Percentiles rank a stretch among this genome's conserved stretches.
Evolutionary conservation across 1,284 basidiomycete genomes (phyloP).

Genomic region (Ustilago loliicola): DNA sequence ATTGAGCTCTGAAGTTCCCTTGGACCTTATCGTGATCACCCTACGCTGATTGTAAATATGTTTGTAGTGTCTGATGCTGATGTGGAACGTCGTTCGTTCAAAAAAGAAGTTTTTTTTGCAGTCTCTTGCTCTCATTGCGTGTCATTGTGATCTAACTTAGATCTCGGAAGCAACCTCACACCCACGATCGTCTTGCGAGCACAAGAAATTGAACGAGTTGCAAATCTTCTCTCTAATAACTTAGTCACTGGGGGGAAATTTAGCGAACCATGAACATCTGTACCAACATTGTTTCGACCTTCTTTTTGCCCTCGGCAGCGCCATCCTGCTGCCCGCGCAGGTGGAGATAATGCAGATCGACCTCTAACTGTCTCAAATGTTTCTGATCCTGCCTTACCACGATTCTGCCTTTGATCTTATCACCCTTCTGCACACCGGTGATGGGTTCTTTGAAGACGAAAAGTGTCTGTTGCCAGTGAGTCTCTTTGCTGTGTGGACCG

Average conservation of each 20-base stretch:
- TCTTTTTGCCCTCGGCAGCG: constrained; percentile 15
- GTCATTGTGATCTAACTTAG: too few relatives aligned
- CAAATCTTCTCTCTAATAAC: too few relatives aligned
- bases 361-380: constrained; percentile 90
- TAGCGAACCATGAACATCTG: constrained; percentile 82
- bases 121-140: too few relatives aligned
- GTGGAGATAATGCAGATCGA: constrained; percentile 85
- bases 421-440: constrained; percentile 78
- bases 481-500: constrained; percentile 84
- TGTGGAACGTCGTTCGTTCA: too few relatives aligned
- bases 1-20: constrained; percentile 71
- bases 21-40: too few relatives aligned
- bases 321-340: neutral
- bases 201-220: too few relatives aligned
- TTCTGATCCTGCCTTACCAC: constrained; percentile 82
- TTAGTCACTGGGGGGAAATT: too few relatives aligned
- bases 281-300: constrained; percentile 72
- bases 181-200: too few relatives aligned
- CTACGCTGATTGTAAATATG: neutral
- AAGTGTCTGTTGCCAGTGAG: constrained; percentile 98
- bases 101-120: too few relatives aligned
- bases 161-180: too few relatives aligned
- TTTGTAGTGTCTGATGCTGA: neutral
- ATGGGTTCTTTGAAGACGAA: constrained; percentile 88
- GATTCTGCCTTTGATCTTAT: constrained; percentile 83